Base-by-base conservation (phyloP, 495 filamentous ascomycete species). In the Arthonia radiata region DNA sequence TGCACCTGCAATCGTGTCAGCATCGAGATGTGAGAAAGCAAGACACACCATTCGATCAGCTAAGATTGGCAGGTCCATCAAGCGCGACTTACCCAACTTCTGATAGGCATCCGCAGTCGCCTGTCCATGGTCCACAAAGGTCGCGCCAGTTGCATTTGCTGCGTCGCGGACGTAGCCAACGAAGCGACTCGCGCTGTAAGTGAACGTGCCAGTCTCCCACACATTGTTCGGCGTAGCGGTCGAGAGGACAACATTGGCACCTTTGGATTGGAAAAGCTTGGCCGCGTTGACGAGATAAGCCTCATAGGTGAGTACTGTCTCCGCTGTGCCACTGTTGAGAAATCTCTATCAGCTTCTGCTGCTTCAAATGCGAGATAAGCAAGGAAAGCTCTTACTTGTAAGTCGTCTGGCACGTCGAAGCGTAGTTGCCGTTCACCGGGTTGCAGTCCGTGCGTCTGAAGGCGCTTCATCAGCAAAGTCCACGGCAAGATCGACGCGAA, bases 221-320 rank as follows among this genome's bases (percentile, higher is more conserved):
- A 54, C 40, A 32, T 63, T 71, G 33, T 73, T 61, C 0, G 69
- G 69, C 3, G 69, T 75, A 27, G 61, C 64, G 10, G 49, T 55
- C 8, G 54, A 54, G 23, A 73, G 52, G n/a, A 75, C 47, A 17
- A 73, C 69, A 11, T 52, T 50, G 7, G 67, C 69, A 9, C 69
- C 69, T 37, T 69, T 68, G 26, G 49, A 50, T 15, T 53, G 38
- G 37, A 65, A 57, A 25, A 42, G 35, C 24, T 47, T 44, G 10
- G 61, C 49, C 7, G 66, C 64, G 30, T 57, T 53, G 39, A 58
- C 49, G 26, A 71, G 30, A 42, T 69, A 69, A 13, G 53, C 54
- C 1, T 56, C 56, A 41, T 61, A 71, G 0, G 64, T 68, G 14
- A 60, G 43, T 3, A 67, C 59, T 0, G 56, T 63, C 26, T 66